phyloP scores from a whole-genome alignment of 805 yeast genomes.

The Yamadazyma sp. region DNA sequence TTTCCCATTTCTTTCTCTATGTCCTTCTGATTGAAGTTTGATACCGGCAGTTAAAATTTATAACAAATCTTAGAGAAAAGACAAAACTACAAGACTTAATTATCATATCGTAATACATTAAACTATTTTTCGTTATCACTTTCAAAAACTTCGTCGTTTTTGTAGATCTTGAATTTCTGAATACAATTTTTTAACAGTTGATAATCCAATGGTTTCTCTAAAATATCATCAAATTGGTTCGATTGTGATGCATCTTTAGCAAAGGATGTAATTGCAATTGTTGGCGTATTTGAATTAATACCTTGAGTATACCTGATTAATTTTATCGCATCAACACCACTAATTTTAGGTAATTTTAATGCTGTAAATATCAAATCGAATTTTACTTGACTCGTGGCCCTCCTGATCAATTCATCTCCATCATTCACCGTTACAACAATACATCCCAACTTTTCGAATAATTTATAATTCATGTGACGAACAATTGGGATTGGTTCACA shows the following conservation, averaged over 20 bases:
- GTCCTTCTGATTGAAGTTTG: too few species aligned
- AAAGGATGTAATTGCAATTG: constrained; percentile 71
- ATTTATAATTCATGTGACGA: constrained; percentile 60
- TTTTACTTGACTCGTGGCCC: constrained; percentile 78
- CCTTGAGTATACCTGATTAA: constrained; percentile 73
- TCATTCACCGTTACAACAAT: constrained; percentile 71
- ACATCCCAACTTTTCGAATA: constrained; percentile 71
- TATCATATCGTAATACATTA: neutral
- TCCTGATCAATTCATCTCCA: constrained; percentile 78
- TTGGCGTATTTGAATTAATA: constrained; percentile 72
- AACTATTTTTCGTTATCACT: constrained; percentile 19
- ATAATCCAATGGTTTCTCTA: constrained; percentile 64
- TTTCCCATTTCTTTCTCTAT: too few species aligned
- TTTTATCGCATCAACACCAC: constrained; percentile 73
- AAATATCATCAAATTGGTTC: constrained; percentile 59
- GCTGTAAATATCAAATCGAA: constrained; percentile 85
- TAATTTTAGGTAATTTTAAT: constrained; percentile 60
- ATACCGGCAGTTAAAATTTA: too few species aligned
- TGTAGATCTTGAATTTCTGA: constrained; percentile 13
- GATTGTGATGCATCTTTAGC: constrained; percentile 60
- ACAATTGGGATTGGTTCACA: constrained; percentile 89
- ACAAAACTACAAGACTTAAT: too few species aligned
- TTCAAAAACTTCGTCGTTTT: constrained; percentile 24
- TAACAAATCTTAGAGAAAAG: too few species aligned
- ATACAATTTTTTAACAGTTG: constrained; percentile 21